Percentiles rank a stretch among this genome's conserved stretches.
Conservation (phyloP, 345 rosid genomes). For the sweet orange (Citrus sinensis) region DNA sequence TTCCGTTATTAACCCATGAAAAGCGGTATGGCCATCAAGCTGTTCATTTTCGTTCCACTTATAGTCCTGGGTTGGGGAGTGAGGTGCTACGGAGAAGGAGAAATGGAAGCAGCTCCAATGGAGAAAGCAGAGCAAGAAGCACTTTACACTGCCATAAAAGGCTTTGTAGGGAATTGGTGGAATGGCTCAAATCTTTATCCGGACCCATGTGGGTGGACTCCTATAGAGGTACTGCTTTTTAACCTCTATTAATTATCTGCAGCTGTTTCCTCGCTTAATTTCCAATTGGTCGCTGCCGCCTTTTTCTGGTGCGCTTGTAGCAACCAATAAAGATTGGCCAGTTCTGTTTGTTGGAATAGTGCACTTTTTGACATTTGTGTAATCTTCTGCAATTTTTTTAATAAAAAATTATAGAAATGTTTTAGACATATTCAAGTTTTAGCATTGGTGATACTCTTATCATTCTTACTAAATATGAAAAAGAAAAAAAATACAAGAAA, state of each 20-base stretch:
- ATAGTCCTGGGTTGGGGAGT: constrained; percentile 34
- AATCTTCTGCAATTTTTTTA: neutral
- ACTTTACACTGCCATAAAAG: constrained; percentile 71
- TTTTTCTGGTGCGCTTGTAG: neutral
- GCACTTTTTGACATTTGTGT: neutral
- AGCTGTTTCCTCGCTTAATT: constrained; percentile 22
- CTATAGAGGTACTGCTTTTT: constrained; percentile 61
- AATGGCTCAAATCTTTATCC: constrained; percentile 90
- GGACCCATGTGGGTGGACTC: constrained; percentile 99
- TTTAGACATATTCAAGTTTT: neutral
- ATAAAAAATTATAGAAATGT: neutral
- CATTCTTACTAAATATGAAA: neutral
- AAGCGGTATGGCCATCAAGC: constrained; percentile 2
- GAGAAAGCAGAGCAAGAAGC: constrained; percentile 63
- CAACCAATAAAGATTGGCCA: neutral
- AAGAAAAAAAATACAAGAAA: neutral
- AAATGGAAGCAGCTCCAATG: constrained; percentile 61
- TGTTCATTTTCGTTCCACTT: constrained; percentile 30
- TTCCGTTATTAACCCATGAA: constrained; percentile 13
- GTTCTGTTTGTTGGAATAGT: neutral
- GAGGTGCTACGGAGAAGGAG: constrained; percentile 42
- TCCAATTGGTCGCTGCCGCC: neutral
- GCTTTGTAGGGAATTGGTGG: constrained; percentile 88
- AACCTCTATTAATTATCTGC: too few relatives aligned
- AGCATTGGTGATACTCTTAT: neutral